These are phyloP conservation scores for Carpinus viminea DNA, from an alignment of 306 rosid genomes.

Conservation along the genomic window DNA sequence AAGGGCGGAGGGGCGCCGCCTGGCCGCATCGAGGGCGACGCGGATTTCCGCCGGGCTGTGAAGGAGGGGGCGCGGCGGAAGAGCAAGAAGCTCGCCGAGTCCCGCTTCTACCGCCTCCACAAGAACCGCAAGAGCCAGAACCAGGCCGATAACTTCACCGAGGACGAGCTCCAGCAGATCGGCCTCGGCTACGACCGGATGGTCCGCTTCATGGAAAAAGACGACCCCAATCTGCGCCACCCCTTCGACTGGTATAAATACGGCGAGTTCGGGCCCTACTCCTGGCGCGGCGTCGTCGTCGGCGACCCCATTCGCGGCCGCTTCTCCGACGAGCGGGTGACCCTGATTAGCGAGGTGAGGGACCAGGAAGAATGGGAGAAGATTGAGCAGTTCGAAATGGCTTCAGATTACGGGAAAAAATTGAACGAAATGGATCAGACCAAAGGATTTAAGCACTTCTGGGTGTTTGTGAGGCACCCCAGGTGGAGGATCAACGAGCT, in stretches of 20 bases:
- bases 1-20: constrained; percentile 49
- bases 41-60: constrained; percentile 52
- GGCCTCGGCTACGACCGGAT: constrained; percentile 84
- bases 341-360: constrained; percentile 67
- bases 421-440: constrained; percentile 56
- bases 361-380: constrained; percentile 91
- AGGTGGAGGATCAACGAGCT: constrained; percentile 71
- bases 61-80: constrained; percentile 57
- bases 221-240: constrained; percentile 84
- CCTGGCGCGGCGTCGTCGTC: constrained; percentile 87
- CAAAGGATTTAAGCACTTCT: constrained; percentile 58
- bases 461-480: constrained; percentile 87
- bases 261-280: constrained; percentile 82
- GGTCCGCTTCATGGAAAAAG: constrained; percentile 88
- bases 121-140: constrained; percentile 55
- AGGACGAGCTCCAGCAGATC: constrained; percentile 75
- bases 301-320: constrained; percentile 83
- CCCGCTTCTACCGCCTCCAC: constrained; percentile 58
- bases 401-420: constrained; percentile 62
- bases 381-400: constrained; percentile 84
- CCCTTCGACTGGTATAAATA: constrained; percentile 90
- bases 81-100: constrained; percentile 64
- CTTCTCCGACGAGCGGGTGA: constrained; percentile 69
- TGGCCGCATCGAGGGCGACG: constrained; percentile 60
- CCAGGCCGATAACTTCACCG: constrained; percentile 71